These are phyloP conservation scores for Cenchrus americanus DNA, from an alignment of 176 grass and related monocot genomes.

Conservation along the genomic window DNA sequence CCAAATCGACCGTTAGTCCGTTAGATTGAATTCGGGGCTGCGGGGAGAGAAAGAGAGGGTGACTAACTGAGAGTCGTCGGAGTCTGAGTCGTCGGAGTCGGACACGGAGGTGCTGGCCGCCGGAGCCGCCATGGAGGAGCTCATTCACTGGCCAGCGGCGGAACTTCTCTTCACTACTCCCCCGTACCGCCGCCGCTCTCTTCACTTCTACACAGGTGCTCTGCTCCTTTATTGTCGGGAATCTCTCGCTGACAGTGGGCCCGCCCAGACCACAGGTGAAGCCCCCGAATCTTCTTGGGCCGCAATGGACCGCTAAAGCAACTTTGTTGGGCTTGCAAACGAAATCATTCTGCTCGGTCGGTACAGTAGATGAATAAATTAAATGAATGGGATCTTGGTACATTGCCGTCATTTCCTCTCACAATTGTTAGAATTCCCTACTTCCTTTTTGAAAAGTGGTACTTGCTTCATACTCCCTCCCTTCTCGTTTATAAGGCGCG, in stretches of 20 bases:
- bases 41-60: neutral
- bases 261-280: too few species aligned
- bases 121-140: neutral
- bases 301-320: neutral
- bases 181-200: too few species aligned
- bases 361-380: too few species aligned
- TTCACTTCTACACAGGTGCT: too few species aligned
- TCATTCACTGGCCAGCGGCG: neutral
- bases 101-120: conserved; percentile 4
- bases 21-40: neutral
- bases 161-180: neutral
- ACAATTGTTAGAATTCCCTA: too few species aligned
- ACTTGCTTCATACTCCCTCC: too few species aligned
- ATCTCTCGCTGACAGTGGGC: neutral
- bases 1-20: neutral
- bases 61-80: conserved; percentile 12
- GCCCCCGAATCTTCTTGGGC: neutral
- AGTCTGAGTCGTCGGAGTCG: neutral
- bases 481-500: too few species aligned
- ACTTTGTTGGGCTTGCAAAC: neutral
- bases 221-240: too few species aligned
- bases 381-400: too few species aligned
- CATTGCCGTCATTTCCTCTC: too few species aligned
- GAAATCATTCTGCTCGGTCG: too few species aligned
- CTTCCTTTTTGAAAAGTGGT: too few species aligned